Conservation (phyloP, 2,329 filamentous ascomycete species). For the Verticillium albo-atrum region DNA sequence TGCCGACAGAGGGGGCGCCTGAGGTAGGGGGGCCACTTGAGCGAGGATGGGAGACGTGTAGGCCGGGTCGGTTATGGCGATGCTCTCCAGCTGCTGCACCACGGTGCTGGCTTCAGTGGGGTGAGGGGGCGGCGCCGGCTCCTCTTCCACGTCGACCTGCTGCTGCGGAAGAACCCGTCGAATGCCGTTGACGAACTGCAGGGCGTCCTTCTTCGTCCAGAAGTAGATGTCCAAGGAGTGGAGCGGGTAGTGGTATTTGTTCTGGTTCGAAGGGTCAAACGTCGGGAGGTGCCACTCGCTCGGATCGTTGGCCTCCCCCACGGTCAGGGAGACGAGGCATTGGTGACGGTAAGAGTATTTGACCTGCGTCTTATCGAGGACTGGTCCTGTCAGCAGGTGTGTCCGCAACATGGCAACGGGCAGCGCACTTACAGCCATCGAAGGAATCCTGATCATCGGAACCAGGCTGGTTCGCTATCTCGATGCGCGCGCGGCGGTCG, state of each 20-base stretch:
- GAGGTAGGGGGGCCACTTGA: conserved; percentile 27
- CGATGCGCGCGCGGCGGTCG: conserved; percentile 64
- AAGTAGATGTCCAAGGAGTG: conserved; percentile 76
- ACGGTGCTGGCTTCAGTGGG: conserved; percentile 57
- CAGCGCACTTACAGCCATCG: conserved; percentile 58
- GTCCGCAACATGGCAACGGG: background rate
- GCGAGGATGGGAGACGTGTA: conserved; percentile 26
- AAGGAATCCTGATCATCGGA: conserved; percentile 77
- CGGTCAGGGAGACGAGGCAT: conserved; percentile 62
- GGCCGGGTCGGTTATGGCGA: conserved; percentile 59
- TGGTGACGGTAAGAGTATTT: conserved; percentile 72
- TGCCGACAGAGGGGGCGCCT: conserved; percentile 34
- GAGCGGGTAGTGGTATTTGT: conserved; percentile 74
- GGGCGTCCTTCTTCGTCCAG: conserved; percentile 69
- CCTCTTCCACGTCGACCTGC: conserved; percentile 61
- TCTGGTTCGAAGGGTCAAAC: conserved; percentile 67
- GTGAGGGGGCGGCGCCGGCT: conserved; percentile 45
- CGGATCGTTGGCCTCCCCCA: conserved; percentile 48
- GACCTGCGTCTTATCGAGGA: conserved; percentile 60
- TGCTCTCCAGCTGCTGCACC: conserved; percentile 69
- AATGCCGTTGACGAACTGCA: conserved; percentile 65
- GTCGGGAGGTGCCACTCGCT: conserved; percentile 73
- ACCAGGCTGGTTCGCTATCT: conserved; percentile 71
- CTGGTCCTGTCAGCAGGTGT: conserved; percentile 34
- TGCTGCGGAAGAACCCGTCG: conserved; percentile 57